These are phyloP conservation scores for Candida montana DNA, from an alignment of 805 yeast genomes.

Conservation along the genomic window DNA sequence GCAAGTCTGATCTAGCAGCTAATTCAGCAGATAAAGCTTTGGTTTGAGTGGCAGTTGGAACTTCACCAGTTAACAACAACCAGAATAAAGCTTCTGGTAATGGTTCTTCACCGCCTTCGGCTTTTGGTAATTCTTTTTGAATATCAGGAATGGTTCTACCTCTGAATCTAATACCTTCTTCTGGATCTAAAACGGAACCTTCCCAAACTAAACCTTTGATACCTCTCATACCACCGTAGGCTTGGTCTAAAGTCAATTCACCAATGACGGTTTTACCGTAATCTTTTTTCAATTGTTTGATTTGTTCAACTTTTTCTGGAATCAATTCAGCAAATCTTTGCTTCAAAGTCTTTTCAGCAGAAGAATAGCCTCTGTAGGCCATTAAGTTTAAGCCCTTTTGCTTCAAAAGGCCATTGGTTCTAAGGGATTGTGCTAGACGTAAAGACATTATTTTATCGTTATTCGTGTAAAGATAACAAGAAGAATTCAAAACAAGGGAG, in stretches of 20 bases:
- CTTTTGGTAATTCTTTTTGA: constrained; percentile 69
- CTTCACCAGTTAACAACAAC: constrained; percentile 78
- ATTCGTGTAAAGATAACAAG: neutral
- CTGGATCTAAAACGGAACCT: constrained; percentile 80
- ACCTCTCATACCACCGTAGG: constrained; percentile 91
- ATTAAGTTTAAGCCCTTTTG: constrained; percentile 9
- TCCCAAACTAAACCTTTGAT: constrained; percentile 84
- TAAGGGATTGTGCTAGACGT: constrained; percentile 10
- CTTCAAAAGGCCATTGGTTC: constrained; percentile 4
- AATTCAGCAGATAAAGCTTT: constrained; percentile 68
- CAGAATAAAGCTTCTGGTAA: constrained; percentile 81
- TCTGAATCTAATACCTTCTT: constrained; percentile 83
- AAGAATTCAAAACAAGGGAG: neutral
- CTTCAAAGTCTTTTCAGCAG: constrained; percentile 62
- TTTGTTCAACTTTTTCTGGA: constrained; percentile 89
- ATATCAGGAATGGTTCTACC: constrained; percentile 80
- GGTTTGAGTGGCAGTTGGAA: constrained; percentile 68
- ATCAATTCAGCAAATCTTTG: constrained; percentile 90
- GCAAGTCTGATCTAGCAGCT: constrained; percentile 72
- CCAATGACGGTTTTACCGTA: constrained; percentile 75
- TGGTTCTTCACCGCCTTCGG: constrained; percentile 58
- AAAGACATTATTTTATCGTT: constrained; percentile 6
- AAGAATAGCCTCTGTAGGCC: constrained; percentile 24
- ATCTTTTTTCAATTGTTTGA: constrained; percentile 79
- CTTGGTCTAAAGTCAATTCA: constrained; percentile 71